A percentile compares a stretch with the other conserved stretches of the same genome.
These are phyloP conservation scores for Oryza meyeriana DNA, from an alignment of 176 grass and related monocot genomes.

Conservation along the genomic window DNA sequence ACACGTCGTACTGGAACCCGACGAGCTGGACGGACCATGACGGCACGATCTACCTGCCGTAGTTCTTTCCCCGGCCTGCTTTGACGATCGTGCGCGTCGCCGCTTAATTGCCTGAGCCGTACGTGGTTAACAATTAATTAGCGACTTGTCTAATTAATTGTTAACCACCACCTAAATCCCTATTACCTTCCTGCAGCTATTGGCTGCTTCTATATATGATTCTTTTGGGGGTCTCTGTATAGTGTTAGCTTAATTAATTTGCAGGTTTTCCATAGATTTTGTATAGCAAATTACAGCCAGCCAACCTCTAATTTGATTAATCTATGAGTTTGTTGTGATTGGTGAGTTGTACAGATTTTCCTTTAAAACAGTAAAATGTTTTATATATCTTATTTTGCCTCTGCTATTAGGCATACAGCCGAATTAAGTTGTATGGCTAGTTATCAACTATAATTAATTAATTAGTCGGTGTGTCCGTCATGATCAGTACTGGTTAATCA, in stretches of 20 bases:
- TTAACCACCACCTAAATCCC: neutral
- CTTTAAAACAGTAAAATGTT: no score
- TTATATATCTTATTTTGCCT: no score
- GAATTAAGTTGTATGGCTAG: neutral
- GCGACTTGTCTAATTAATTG: neutral
- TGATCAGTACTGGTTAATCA: neutral
- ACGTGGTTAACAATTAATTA: neutral
- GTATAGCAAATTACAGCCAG: neutral
- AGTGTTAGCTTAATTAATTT: neutral
- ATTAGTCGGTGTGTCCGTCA: neutral
- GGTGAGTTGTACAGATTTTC: neutral
- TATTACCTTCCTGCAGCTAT: neutral
- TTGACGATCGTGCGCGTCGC: neutral
- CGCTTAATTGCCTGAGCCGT: neutral
- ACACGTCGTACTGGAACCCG: conserved; percentile 20
- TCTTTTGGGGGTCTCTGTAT: neutral
- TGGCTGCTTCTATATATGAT: neutral
- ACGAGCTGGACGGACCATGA: conserved; percentile 26
- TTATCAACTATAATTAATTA: neutral
- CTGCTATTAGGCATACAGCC: no score
- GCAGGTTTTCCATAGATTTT: neutral
- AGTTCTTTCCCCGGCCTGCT: neutral
- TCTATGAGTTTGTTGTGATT: neutral
- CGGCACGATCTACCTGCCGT: conserved; percentile 9
- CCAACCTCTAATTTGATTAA: neutral